Percentiles rank a stretch among this genome's conserved stretches.
These are phyloP conservation scores for Neocucurbitaria cava DNA, from an alignment of 2,329 filamentous ascomycete genomes.

Conservation along the genomic window DNA sequence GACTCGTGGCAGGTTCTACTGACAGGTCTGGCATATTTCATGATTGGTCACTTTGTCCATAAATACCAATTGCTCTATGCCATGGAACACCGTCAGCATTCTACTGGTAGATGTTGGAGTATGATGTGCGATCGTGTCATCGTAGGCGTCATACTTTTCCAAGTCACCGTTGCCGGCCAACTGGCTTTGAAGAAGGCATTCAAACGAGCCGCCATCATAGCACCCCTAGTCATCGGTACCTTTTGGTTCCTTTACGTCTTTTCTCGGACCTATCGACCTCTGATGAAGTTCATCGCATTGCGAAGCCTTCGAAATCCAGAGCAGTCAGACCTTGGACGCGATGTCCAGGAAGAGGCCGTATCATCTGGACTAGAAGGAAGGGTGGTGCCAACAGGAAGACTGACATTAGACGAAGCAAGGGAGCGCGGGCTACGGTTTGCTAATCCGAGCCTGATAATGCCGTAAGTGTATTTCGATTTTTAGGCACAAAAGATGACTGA, in stretches of 20 bases:
- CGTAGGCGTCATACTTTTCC: constrained; percentile 85
- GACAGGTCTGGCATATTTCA: constrained; percentile 82
- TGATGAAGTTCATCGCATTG: constrained; percentile 92
- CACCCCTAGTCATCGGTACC: constrained; percentile 79
- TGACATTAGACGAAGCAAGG: constrained; percentile 74
- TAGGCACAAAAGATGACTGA: constrained; percentile 9
- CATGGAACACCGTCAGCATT: constrained; percentile 96
- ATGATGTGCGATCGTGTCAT: constrained; percentile 95
- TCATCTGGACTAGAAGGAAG: constrained; percentile 13
- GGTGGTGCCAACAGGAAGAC: constrained; percentile 45
- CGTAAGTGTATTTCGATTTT: constrained; percentile 58
- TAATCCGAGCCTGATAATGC: constrained; percentile 75
- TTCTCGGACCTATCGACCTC: constrained; percentile 78
- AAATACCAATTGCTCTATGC: constrained; percentile 98
- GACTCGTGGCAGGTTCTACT: constrained; percentile 81
- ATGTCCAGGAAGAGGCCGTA: constrained; percentile 51
- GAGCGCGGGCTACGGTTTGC: constrained; percentile 75
- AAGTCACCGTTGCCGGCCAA: constrained; percentile 88
- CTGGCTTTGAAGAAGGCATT: constrained; percentile 78
- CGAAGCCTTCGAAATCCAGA: constrained; percentile 77
- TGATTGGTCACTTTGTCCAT: constrained; percentile 85
- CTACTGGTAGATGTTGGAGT: constrained; percentile 91
- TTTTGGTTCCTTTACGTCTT: constrained; percentile 91
- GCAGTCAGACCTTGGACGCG: constrained; percentile 56
- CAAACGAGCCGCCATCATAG: constrained; percentile 72